Evolutionary conservation across 352 stramenopile species (phyloP), one percentile per base, ranked within the genome.

Genomic region (Globisporangium parvum): DNA sequence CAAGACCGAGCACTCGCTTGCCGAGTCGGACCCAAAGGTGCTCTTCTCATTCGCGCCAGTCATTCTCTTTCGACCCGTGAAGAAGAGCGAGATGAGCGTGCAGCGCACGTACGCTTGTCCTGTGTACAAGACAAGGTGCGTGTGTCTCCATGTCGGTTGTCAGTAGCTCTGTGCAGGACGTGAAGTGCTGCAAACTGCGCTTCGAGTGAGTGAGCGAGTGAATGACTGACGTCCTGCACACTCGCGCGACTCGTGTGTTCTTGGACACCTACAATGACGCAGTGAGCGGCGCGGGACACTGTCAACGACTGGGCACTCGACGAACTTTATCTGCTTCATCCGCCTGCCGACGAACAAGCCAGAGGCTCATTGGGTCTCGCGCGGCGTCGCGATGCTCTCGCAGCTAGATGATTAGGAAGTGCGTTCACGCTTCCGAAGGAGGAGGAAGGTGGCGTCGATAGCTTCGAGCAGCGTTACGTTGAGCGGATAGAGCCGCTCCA

Each of bases 271-370:
- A 15, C 14, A 6, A 18, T 18, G 18, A 10, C 50, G n/a, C 60
- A 93, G 83, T 46, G 91, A 97, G 55, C 70, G 91, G 4, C 76
- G 90, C 42, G 93, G 93, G 4, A 89, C 93, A 35, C 69, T 98
- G 23, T 91, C 88, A 15, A 98, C 93, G 12, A 98, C 89, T 2
- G 91, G 91, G n/a, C 90, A 98, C 66, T 97, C 87, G 53, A 97
- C 89, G 26, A 98, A 98, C 71, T 98, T 97, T 61, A 95, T 98
- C 53, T 96, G 89, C 70, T 96, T 93, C 59, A 96, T 98, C 53
- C 71, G 78, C 6, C 55, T 98, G 46, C 88, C 89, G 15, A 93
- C 81, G 3, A 78, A 80, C 57, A 77, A 88, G 46, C 66, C 67
- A 0, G 75, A 96, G 52, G 60, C 71, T n/a, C 89, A 97, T 67